Percentiles rank a stretch among this genome's conserved stretches.
Conservation (phyloP, 73 alveolate genomes). For the Tetrahymena thermophila region DNA sequence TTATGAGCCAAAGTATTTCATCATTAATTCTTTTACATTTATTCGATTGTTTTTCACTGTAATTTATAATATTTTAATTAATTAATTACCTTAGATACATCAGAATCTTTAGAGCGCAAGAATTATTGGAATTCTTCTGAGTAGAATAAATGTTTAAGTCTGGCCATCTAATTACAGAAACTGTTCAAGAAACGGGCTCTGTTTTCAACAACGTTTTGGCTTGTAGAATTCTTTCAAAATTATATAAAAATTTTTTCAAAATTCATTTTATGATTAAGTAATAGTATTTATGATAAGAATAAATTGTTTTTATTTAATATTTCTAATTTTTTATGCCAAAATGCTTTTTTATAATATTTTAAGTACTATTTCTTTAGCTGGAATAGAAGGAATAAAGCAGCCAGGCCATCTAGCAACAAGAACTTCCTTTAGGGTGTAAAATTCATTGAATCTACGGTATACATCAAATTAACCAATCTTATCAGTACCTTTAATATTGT, state of each 20-base stretch:
- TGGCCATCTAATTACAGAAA: slow-evolving; percentile 30
- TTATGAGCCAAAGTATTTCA: too few relatives aligned
- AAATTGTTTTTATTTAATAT: neutral
- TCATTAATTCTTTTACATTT: too few relatives aligned
- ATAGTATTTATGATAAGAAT: too few relatives aligned
- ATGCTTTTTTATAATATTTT: neutral
- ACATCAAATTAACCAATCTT: slow-evolving; percentile 62
- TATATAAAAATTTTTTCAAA: neutral
- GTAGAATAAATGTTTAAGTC: slow-evolving; percentile 18
- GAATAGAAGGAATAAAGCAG: slow-evolving; percentile 73
- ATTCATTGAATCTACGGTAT: slow-evolving; percentile 70
- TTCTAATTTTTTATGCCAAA: neutral
- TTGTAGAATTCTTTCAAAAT: neutral
- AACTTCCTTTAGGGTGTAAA: slow-evolving; percentile 50
- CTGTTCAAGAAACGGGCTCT: slow-evolving; percentile 31
- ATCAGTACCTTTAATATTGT: slow-evolving; percentile 64
- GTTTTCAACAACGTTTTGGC: neutral
- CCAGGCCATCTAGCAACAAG: slow-evolving; percentile 69
- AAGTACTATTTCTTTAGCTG: slow-evolving; percentile 36
- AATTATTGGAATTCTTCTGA: slow-evolving; percentile 41
- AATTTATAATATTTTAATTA: neutral
- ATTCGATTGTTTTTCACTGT: neutral
- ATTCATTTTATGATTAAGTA: too few relatives aligned
- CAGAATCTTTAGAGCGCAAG: slow-evolving; percentile 32
- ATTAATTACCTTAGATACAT: slow-evolving; percentile 20